phyloP scores from a whole-genome alignment of 2,329 filamentous ascomycete genomes.

The Pyricularia pennisetigena region DNA sequence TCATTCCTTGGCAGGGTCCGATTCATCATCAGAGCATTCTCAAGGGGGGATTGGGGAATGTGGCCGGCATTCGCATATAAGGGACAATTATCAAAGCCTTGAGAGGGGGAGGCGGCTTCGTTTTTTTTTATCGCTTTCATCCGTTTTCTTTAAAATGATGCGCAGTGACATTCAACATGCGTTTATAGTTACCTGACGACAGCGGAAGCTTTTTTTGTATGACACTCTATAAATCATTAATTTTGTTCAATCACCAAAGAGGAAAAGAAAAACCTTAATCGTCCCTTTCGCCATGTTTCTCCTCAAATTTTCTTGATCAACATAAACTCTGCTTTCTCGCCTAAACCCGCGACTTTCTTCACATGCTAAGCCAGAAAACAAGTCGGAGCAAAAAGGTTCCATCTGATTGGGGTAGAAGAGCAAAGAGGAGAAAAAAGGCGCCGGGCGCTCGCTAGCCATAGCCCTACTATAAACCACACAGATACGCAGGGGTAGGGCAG shows the following conservation, averaged over 20 bases:
- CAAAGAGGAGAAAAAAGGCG: not conserved
- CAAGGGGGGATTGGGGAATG: not conserved
- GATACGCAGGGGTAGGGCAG: not conserved
- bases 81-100: not conserved
- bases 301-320: no score
- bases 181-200: not conserved
- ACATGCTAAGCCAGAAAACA: not conserved
- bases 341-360: not conserved
- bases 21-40: not conserved
- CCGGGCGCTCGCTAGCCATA: not conserved
- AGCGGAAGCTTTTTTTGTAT: not conserved
- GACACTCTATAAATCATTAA: not conserved
- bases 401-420: not conserved
- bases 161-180: constrained; percentile 12
- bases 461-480: not conserved
- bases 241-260: not conserved
- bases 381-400: not conserved
- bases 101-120: not conserved
- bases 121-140: not conserved
- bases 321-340: not conserved
- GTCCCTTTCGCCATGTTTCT: no score
- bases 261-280: no score
- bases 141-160: not conserved
- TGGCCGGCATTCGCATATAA: not conserved
- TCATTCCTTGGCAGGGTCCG: not conserved